Evolutionary conservation across 139 green algal species (phyloP).

Genomic region (Tetradesmus obliquus): DNA sequence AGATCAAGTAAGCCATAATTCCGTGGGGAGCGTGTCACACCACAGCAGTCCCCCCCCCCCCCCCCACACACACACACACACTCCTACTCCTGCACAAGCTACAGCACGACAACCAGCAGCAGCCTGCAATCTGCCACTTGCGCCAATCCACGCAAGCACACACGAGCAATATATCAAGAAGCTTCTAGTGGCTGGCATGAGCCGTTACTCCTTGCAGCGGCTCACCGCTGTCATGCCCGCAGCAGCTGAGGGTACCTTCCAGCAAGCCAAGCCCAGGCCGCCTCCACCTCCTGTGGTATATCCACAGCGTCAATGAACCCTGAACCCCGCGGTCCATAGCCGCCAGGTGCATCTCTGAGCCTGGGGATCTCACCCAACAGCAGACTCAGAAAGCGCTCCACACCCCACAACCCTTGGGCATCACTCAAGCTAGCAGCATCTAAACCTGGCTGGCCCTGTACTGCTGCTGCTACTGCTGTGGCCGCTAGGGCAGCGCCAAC

Average conservation of each 20-base stretch:
- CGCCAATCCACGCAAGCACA: too few relatives aligned
- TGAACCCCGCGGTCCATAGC: constrained; percentile 29
- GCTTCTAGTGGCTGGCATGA: too few relatives aligned
- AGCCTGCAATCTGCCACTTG: too few relatives aligned
- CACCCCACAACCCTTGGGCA: constrained; percentile 10
- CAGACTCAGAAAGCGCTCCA: constrained; percentile 23
- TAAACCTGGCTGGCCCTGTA: neutral
- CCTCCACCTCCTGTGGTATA: constrained; percentile 26
- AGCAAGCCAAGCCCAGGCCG: constrained; percentile 17
- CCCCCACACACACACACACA: too few relatives aligned
- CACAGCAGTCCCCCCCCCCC: too few relatives aligned
- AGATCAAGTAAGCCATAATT: too few relatives aligned
- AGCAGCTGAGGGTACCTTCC: constrained; percentile 33
- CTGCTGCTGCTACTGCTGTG: neutral
- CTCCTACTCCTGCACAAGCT: too few relatives aligned
- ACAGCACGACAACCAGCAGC: too few relatives aligned
- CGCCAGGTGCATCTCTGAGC: constrained; percentile 11
- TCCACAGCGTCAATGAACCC: constrained; percentile 45
- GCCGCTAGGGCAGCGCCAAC: neutral
- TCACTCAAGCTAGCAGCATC: neutral
- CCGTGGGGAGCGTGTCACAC: too few relatives aligned
- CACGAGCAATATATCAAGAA: too few relatives aligned
- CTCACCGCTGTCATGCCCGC: neutral
- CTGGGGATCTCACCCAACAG: constrained; percentile 39
- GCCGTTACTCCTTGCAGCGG: too few relatives aligned